Conservation (phyloP, 352 stramenopile genomes). For the Phytopythium helicoides region DNA sequence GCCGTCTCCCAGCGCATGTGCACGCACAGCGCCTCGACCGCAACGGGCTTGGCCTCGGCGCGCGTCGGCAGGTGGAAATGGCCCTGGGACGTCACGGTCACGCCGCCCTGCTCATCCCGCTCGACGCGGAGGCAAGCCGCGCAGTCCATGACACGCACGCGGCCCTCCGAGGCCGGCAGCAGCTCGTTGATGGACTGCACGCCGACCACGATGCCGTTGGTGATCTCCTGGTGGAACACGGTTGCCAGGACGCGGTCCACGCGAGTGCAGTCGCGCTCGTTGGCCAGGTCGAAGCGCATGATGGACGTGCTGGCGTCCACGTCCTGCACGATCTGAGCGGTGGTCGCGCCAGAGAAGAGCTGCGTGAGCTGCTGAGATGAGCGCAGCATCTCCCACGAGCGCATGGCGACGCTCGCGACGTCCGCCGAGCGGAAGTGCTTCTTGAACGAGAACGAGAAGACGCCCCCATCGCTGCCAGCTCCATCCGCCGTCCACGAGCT, state of each 20-base stretch:
- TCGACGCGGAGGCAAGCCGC: constrained; percentile 31
- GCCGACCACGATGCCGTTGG: constrained; percentile 31
- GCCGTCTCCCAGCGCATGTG: constrained; percentile 35
- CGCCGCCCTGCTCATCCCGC: constrained; percentile 16
- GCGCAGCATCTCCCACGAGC: constrained; percentile 10
- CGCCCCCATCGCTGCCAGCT: neutral
- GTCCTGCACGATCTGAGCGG: constrained; percentile 28
- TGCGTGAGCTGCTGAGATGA: constrained; percentile 26
- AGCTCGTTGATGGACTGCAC: constrained; percentile 17
- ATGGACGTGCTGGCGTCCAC: constrained; percentile 30
- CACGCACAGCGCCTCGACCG: constrained; percentile 32
- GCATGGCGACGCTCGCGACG: no score
- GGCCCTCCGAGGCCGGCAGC: neutral
- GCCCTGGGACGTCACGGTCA: constrained; percentile 23
- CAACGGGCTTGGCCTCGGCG: constrained; percentile 28
- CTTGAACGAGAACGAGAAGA: constrained; percentile 28
- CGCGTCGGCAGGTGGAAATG: constrained; percentile 25
- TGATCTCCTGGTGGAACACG: constrained; percentile 19
- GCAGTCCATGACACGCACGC: constrained; percentile 24
- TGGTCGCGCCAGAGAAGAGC: constrained; percentile 31
- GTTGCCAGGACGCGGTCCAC: constrained; percentile 32
- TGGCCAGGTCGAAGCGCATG: neutral
- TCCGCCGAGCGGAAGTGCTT: constrained; percentile 21
- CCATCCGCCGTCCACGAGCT: constrained; percentile 10
- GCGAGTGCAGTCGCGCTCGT: constrained; percentile 15